Base-by-base conservation (phyloP, 2,329 filamentous ascomycete species). In the Gaeumannomyces sp. region DNA sequence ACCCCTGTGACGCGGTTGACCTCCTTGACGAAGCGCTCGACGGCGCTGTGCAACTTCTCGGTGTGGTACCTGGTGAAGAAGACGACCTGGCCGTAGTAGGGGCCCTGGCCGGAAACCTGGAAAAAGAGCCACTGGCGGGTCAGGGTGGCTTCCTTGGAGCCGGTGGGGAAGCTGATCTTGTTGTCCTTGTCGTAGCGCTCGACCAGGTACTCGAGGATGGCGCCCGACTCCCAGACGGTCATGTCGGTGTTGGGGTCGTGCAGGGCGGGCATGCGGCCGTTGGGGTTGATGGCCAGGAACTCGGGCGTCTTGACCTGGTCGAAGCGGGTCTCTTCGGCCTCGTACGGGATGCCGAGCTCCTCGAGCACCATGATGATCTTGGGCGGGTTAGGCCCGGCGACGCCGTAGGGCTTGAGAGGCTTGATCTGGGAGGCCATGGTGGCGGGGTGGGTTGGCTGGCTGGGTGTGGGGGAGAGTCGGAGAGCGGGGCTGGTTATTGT, bases 141-240 rank as follows among this genome's bases (percentile, higher is more conserved):
- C 29, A 70, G 73, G 64, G 74, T 74, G 57, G 76, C 71, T 64
- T 78, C 74, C 27, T 72, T 68, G n/a, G 72, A 70, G 7, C 71
- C 70, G 28, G 68, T 64, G 5, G 72, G 68, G 70, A 78, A 82
- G 66, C 73, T 76, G 65, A 82, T 68, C 64, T 73, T 78, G 53
- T 75, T 68, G 10, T 77, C 70, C 53, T 70, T 76, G 71, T 83
- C 80, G 72, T 83, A 83, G 14, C 69, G 72, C 35, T 78, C 76
- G 64, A 79, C 68, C 28, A 83, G 69, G 65, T 83, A 84, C 65
- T 79, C 75, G 65, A 84, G 69, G 69, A 83, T 81, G 14, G 82
- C 81, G 29, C 79, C 79, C 22, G 77, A 79, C 69, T 83, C 81
- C 77, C 79, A 84, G 57, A 81, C 74, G 0, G 75, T 77, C 56